Base-by-base conservation (phyloP, 1,284 basidiomycete genomes). In the Cryptococcus sp. region DNA sequence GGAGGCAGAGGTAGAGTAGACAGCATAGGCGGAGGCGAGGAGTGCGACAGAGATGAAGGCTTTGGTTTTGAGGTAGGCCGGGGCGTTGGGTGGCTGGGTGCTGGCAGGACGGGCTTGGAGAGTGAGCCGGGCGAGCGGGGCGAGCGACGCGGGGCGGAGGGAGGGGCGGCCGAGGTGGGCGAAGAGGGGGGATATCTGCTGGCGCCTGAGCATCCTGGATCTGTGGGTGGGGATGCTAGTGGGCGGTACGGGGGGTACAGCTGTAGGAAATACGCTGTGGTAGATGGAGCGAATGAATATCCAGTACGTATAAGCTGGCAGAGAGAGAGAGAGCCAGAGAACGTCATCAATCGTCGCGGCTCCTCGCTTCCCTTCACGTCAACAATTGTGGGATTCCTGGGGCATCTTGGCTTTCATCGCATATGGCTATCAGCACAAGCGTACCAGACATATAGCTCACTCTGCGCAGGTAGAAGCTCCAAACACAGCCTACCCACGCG, bases 1-100 rank as follows among this genome's bases (percentile, higher is more conserved):
- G n/a, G 47, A 36, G 21, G 56, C 64, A 71, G 59, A 64, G 68
- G 56, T 71, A 73, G n/a, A 63, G 56, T 71, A 75, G n/a, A 64
- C 47, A 2, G 53, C 61, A 24, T 54, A 68, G 1, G 70, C 63
- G 0, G 66, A 67, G 3, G 61, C 50, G 40, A 72, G 52, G 11
- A 74, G 55, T 9, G 56, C 59, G 12, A 59, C 51, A 4, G 68
- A 69, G 12, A 70, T 33, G 40, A 70, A 36, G 0, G 55, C 65
- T 44, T 56, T 56, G 15, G 56, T 58, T 24, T 50, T 55, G 23
- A 56, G 28, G 64, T 66, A 40, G 60, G 28, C 52, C 23, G 21
- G 50, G 51, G 23, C 9, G 59, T 45, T 21, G 38, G 28, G 28
- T 9, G 24, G 47, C 21, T 20, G 52, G 28, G 28, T 42, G 46